phyloP scores from a whole-genome alignment of 2,329 filamentous ascomycete genomes.

The Alternaria solani region DNA sequence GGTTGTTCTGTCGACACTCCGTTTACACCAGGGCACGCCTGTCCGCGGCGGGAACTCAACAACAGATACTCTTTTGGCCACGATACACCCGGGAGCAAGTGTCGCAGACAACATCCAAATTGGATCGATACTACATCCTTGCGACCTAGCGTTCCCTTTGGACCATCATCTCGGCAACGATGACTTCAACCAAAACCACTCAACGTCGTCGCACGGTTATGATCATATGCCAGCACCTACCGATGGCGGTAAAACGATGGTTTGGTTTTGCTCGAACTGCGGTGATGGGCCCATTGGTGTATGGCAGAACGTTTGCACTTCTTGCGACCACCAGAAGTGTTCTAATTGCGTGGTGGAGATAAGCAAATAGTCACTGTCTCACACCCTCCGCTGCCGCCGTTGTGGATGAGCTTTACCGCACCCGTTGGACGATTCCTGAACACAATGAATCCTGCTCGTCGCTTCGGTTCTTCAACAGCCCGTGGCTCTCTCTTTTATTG shows the following conservation, averaged over 20 bases:
- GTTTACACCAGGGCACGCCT: neutral
- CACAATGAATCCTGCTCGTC: too few relatives aligned
- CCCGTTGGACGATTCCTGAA: neutral
- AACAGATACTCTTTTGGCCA: neutral
- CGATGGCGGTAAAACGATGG: neutral
- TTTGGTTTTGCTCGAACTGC: neutral
- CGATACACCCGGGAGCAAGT: neutral
- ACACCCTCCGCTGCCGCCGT: neutral
- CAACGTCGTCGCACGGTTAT: neutral
- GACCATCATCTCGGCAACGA: neutral
- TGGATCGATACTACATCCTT: neutral
- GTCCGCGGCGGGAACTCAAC: neutral
- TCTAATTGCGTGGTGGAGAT: neutral
- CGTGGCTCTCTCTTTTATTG: neutral
- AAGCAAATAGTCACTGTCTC: neutral
- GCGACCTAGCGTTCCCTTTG: neutral
- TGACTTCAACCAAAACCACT: neutral
- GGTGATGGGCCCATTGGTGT: neutral
- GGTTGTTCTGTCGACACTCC: neutral
- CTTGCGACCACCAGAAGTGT: neutral
- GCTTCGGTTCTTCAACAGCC: too few relatives aligned
- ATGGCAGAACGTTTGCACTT: slow-evolving; percentile 1
- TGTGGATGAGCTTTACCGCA: neutral
- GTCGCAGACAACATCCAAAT: neutral
- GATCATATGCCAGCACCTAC: neutral